Percentiles rank a stretch among this genome's conserved stretches.
These are phyloP conservation scores for Phlegmacium glaucopus DNA, from an alignment of 768 basidiomycete species.

Conservation along the genomic window DNA sequence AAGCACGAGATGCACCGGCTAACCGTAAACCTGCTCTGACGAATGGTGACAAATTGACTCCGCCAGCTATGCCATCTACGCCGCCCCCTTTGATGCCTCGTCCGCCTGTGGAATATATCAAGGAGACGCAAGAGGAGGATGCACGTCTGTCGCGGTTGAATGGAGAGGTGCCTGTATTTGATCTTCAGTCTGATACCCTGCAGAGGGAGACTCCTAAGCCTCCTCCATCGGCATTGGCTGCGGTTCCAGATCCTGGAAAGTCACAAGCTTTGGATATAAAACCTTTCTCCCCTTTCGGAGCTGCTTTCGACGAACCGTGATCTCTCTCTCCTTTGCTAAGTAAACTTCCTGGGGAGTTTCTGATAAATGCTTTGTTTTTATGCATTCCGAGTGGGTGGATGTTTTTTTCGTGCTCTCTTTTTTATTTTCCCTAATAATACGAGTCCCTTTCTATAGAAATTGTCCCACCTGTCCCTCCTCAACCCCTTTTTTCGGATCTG, in stretches of 20 bases:
- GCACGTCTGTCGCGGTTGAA: constrained; percentile 45
- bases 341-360: constrained; percentile 29
- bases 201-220: constrained; percentile 2
- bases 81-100: constrained; percentile 76
- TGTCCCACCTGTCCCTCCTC: too few relatives aligned
- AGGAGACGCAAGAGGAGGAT: constrained; percentile 75
- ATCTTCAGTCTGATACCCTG: too few relatives aligned
- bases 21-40: constrained; percentile 10
- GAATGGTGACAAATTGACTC: constrained; percentile 9
- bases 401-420: too few relatives aligned
- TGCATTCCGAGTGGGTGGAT: too few relatives aligned
- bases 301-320: constrained; percentile 31
- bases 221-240: constrained; percentile 5
- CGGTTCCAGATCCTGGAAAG: constrained; percentile 1
- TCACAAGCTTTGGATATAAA: constrained; percentile 30
- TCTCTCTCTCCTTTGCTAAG: constrained; percentile 33
- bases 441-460: too few relatives aligned
- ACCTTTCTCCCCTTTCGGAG: constrained; percentile 48
- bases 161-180: constrained; percentile 23
- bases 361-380: too few relatives aligned
- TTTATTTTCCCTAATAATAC: too few relatives aligned
- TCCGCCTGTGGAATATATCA: constrained; percentile 73
- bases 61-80: constrained; percentile 25
- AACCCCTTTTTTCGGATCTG: too few relatives aligned
- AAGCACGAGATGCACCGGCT: constrained; percentile 42